Evolutionary conservation across 495 filamentous ascomycete species (phyloP).

Genomic region (Xylaria palmicola): DNA sequence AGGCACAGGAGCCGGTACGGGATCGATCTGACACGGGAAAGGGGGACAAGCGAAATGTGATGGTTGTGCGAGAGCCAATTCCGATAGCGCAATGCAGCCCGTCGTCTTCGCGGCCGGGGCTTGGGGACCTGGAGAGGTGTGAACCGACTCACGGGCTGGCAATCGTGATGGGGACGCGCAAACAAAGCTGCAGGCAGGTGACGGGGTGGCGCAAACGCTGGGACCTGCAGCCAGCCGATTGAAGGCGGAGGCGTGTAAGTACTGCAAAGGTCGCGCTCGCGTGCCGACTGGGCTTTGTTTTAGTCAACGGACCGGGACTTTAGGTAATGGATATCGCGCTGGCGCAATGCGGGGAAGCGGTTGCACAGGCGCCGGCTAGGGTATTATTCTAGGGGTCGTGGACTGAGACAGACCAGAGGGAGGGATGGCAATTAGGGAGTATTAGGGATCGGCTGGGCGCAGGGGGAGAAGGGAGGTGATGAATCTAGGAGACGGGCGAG

Average conservation of each 20-base stretch:
- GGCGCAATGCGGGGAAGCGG: constrained; percentile 46
- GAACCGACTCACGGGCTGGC: neutral
- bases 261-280: constrained; percentile 10
- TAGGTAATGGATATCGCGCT: constrained; percentile 48
- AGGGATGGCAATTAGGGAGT: no score
- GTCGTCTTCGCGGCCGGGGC: constrained; percentile 7
- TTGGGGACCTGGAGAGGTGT: neutral
- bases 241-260: neutral
- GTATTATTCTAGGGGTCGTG: neutral
- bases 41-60: neutral
- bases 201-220: constrained; percentile 6
- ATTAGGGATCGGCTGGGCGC: no score
- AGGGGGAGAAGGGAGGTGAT: no score
- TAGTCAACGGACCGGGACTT: constrained; percentile 47
- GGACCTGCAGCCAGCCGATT: neutral
- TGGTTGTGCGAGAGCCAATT: constrained; percentile 26
- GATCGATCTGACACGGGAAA: neutral
- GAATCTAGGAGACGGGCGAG: no score
- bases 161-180: neutral
- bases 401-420: no score
- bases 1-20: neutral
- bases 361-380: constrained; percentile 1
- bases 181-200: neutral
- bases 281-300: constrained; percentile 34
- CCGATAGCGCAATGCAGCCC: constrained; percentile 32